Evolutionary conservation across 139 green algal genomes (phyloP), one percentile per base, ranked within the genome.

Genomic region (Chlamydomonas schloesseri): DNA sequence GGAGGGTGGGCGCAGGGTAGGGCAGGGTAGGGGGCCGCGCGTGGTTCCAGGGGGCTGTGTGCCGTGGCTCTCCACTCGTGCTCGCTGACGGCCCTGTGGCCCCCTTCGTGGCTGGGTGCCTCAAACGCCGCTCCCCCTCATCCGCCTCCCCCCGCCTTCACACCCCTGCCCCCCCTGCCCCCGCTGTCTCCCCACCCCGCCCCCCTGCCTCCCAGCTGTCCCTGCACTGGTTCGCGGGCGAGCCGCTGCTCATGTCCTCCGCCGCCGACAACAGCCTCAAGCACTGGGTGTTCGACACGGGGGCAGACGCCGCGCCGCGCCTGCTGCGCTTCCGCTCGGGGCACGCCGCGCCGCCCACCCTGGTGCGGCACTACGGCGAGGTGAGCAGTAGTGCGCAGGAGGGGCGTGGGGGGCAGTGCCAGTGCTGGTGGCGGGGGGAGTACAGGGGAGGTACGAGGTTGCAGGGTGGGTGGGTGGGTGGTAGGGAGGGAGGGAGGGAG

Each of bases 261-360:
- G 95, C 81, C 4, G 91, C 82, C 0, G 98, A 99, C 94, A 99
- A 99, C 94, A 89, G 92, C 46, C 55, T 98, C n/a, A 98, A 99
- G 93, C 95, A 99, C 70, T 99, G 97, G 97, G 92, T 99, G 55
- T 97, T 99, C 70, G 97, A 99, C 85, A 87, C 82, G 23, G 42
- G 42, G 42, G 70, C 81, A 1, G 95, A 97, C 31, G 93, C 91
- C 47, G 71, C 87, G 14, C 90, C 91, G 15, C 90, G 93, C 13
- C 91, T 99, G 87, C 94, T 99, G 73, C 91, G 95, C 67, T 99
- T 98, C 91, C 91, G 97, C 36, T 86, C 76, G n/a, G 98, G 98
- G 2, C 98, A 99, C 93, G 88, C 87, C 15, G 93, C 94, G 29
- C 97, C 97, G 18, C 97, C 97, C 64, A 91, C 91, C 36, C 60